Conservation (phyloP, 2,329 filamentous ascomycete species). For the Canariomyces notabilis region DNA sequence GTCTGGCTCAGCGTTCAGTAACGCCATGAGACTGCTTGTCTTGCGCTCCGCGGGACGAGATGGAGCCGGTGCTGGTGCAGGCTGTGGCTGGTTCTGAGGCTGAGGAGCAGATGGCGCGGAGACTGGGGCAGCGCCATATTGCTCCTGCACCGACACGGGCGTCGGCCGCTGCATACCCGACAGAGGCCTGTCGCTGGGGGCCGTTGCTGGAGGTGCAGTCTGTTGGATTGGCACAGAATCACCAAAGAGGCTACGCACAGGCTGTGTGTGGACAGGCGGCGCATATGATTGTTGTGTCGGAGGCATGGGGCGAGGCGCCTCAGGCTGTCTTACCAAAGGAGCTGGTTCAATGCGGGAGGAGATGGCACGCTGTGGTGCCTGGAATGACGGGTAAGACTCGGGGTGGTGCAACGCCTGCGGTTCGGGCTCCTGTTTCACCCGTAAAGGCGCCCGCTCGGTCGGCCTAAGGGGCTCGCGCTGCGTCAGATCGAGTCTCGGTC, state of each 20-base stretch:
- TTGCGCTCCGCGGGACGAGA: conserved; percentile 48
- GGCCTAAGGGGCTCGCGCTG: conserved; percentile 27
- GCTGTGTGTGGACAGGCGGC: conserved; percentile 33
- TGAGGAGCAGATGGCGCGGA: conserved; percentile 29
- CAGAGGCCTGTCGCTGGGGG: conserved; percentile 31
- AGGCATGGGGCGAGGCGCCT: conserved; percentile 37
- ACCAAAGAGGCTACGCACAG: conserved; percentile 26
- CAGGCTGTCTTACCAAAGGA: conserved; percentile 37
- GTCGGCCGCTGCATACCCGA: conserved; percentile 35
- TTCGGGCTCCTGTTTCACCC: conserved; percentile 50
- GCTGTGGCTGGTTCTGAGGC: conserved; percentile 34
- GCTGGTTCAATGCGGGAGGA: conserved; percentile 38
- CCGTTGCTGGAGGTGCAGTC: conserved; percentile 30
- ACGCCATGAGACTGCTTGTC: conserved; percentile 58
- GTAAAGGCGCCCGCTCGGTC: conserved; percentile 26
- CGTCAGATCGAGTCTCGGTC: conserved; percentile 22
- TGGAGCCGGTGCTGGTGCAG: conserved; percentile 37
- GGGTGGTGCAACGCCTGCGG: conserved; percentile 35
- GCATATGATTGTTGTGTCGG: conserved; percentile 32
- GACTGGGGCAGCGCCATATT: conserved; percentile 15
- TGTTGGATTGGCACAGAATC: conserved; percentile 35
- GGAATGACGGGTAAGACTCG: conserved; percentile 37
- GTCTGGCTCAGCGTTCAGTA: conserved; percentile 57
- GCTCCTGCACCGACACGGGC: conserved; percentile 25
- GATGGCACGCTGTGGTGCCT: conserved; percentile 36